Base-by-base conservation (phyloP, 2,329 filamentous ascomycete genomes). In the Diplocarpon mali region DNA sequence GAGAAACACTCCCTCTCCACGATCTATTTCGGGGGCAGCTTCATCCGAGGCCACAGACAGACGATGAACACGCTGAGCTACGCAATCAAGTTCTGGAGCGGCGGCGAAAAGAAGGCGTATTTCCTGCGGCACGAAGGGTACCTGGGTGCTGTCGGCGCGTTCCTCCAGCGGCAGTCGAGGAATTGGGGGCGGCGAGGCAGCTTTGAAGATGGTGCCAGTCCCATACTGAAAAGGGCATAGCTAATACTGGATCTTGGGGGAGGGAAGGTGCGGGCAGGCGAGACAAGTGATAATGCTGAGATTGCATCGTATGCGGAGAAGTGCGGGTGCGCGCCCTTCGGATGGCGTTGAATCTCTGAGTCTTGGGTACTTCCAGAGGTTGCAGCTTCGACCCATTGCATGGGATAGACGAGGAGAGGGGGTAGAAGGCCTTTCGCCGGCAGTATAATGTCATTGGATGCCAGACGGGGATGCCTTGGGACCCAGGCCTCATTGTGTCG, bases 51-150 rank as follows among this genome's bases (percentile, higher is more conserved):
- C 34, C 92, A 98, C 64, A 80, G 85, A 13, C 92, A 96, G 67
- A 98, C 92, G 11, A 98, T 98, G 78, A 94, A 96, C 65, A 96
- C 92, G 0, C 71, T 98, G 9, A 89, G 84, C 44, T 98, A 95
- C 61, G 92, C 90, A 60, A 95, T 98, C 67, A 87, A 87, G 56
- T 98, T 96, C 67, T 98, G 92, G 92, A 88, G 84, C 54, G 87
- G 92, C 61, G 90, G 89, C 35, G 73, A 80, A 60, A 95, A 95
- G 65, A 87, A 95, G 65, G 92, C 92, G 0, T 96, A 95, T 63
- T 98, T 98, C 64, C 64, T 98, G 48, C 75, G 92, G 5, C 92
- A 98, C 59, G 92, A 98, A 65, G 92, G 92, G 20, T 98, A 96
- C 62, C 75, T 98, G 1, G 92, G 92, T 9, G 78, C 88, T 15